Evolutionary conservation across 352 stramenopile genomes (phyloP).

Genomic region (Phytophthora meadii): DNA sequence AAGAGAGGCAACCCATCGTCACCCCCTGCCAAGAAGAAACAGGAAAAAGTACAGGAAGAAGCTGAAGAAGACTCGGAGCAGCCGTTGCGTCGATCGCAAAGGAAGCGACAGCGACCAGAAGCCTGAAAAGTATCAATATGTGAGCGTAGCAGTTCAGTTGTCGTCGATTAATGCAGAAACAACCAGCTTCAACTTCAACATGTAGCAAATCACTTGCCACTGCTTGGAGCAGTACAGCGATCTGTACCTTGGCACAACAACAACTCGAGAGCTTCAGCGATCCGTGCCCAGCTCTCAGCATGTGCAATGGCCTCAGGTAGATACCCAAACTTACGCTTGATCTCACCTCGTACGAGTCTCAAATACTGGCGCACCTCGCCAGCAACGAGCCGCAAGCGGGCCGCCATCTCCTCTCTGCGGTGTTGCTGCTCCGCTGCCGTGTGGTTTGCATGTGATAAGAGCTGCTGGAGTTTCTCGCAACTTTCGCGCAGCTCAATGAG

Average conservation of each 20-base stretch:
- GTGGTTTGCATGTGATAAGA: slow-evolving; percentile 19
- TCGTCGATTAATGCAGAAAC: slow-evolving; percentile 9
- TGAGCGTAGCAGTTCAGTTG: not conserved
- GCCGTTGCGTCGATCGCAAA: slow-evolving; percentile 27
- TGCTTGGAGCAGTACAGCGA: slow-evolving; percentile 17
- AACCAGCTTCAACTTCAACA: slow-evolving; percentile 23
- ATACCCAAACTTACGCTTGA: slow-evolving; percentile 84
- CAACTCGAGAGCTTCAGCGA: slow-evolving; percentile 64
- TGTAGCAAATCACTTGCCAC: slow-evolving; percentile 16
- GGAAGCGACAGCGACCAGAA: slow-evolving; percentile 23
- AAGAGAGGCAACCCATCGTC: slow-evolving; percentile 21
- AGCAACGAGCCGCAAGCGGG: slow-evolving; percentile 59
- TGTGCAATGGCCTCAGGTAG: slow-evolving; percentile 80
- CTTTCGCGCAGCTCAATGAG: slow-evolving; percentile 34
- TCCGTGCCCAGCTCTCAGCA: slow-evolving; percentile 60
- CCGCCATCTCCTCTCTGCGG: slow-evolving; percentile 42
- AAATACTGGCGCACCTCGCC: slow-evolving; percentile 75
- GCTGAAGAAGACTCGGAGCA: slow-evolving; percentile 3
- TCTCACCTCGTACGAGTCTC: slow-evolving; percentile 70
- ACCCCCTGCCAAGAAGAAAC: slow-evolving; percentile 15
- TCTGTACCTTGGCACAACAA: slow-evolving; percentile 45
- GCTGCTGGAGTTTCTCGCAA: slow-evolving; percentile 31
- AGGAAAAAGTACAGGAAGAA: slow-evolving; percentile 15
- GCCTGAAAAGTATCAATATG: slow-evolving; percentile 3
- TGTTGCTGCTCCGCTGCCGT: slow-evolving; percentile 31